phyloP scores from a whole-genome alignment of 208 protist genomes.

The Leishmania arabica region DNA sequence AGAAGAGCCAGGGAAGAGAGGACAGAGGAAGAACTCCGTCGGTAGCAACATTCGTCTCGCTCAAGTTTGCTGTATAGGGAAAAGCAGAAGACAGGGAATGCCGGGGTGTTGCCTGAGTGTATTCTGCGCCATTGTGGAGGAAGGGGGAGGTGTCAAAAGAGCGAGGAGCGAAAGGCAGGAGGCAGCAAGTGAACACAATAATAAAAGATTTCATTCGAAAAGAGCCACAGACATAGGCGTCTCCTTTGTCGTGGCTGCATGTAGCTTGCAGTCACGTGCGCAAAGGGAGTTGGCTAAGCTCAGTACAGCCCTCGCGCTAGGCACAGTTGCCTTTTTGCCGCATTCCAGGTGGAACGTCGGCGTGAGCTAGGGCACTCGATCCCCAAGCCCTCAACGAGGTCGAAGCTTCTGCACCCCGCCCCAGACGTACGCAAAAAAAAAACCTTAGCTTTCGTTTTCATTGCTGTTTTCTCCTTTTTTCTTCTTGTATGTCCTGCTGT shows the following conservation, averaged over 20 bases:
- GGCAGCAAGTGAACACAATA: background rate
- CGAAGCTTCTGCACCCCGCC: background rate
- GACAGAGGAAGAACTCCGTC: background rate
- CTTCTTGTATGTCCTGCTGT: background rate
- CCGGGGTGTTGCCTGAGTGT: background rate
- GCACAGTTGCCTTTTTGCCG: background rate
- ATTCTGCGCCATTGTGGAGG: background rate
- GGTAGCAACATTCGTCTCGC: background rate
- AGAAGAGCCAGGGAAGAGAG: background rate
- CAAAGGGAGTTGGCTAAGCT: background rate
- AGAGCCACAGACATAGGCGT: background rate
- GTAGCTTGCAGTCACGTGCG: background rate
- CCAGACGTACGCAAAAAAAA: background rate
- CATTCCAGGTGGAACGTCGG: background rate
- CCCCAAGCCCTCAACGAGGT: background rate
- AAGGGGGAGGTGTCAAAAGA: background rate
- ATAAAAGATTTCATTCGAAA: background rate
- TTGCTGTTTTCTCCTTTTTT: background rate
- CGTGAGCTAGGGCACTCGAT: background rate
- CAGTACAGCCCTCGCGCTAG: background rate
- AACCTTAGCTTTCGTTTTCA: background rate
- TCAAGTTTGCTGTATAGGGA: background rate
- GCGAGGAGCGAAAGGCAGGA: background rate
- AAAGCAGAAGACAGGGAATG: background rate
- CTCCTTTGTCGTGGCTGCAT: background rate